Base-by-base conservation (phyloP, 345 rosid species). In the Citrus reticulata region DNA sequence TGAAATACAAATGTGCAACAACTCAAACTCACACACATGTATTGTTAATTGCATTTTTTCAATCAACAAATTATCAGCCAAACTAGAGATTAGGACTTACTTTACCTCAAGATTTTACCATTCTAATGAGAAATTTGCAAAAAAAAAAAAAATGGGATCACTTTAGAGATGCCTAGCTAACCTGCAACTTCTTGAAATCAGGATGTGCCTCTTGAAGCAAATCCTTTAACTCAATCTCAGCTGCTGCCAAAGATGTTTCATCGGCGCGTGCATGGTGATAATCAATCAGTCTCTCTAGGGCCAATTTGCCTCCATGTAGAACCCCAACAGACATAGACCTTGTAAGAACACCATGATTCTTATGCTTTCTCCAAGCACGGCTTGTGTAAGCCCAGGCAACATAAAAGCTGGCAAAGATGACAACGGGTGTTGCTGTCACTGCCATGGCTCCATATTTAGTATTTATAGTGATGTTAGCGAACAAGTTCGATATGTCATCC, bases 261-360 rank as follows among this genome's bases (percentile, higher is more conserved):
- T 84, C 84, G n/a, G 66, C 74, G 1, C 85, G 79, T 37, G 85
- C 82, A n/a, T 78, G 71, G 59, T 90, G 89, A 70, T 84, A 87
- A 74, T 87, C 89, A 46, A 87, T 77, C 77, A 88, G 49, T 72
- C 93, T 92, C 64, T 90, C 88, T 77, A 89, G 49, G 49, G 90
- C 90, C 34, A 84, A 16, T 68, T 81, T 86, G 9, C 92, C 92
- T 79, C 93, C 93, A 66, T 85, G 89, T 42, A 92, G 80, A 17
- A 84, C 83, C 14, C 87, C 92, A 54, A 92, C 1, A 37, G 90
- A 85, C 82, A 88, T 63, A 20, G 92, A 88, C 78, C 84, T 85
- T 61, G 89, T 46, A 32, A 76, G 37, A 7, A 34, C 42, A 37
- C 22, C 49, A 3, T 35, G 81, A 42, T 78, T 81, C n/a, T 19